Conservation (phyloP, 2,329 filamentous ascomycete genomes). For the Trichoderma asperellum region DNA sequence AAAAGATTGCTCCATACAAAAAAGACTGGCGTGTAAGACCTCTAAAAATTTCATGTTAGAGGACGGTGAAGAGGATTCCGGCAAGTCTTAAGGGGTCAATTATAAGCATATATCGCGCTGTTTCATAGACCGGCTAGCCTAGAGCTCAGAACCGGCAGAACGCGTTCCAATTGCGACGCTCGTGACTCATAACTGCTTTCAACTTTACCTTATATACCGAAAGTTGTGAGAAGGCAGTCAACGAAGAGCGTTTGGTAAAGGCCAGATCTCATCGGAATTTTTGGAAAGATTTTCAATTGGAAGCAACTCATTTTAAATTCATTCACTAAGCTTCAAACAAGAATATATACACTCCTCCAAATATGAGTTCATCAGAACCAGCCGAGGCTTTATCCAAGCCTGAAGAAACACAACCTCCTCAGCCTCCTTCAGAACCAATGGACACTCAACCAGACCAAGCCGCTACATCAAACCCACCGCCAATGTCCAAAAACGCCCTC, state of each 20-base stretch:
- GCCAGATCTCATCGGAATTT: neutral
- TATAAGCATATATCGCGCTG: neutral
- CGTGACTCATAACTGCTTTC: neutral
- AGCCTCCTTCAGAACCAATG: neutral
- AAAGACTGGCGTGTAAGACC: neutral
- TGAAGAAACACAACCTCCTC: neutral
- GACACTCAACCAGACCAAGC: neutral
- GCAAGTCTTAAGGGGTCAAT: neutral
- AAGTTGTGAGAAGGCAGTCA: neutral
- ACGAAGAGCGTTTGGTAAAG: neutral
- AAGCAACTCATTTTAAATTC: neutral
- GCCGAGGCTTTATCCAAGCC: constrained; percentile 2
- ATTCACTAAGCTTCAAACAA: neutral
- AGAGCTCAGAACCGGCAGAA: neutral
- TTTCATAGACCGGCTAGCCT: too few relatives aligned
- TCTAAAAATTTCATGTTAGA: neutral
- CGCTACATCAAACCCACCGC: constrained; percentile 27
- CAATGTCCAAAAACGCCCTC: constrained; percentile 80
- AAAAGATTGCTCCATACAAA: constrained; percentile 23
- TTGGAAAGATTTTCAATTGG: too few relatives aligned
- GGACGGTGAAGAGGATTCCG: neutral
- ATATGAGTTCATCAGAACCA: constrained; percentile 6
- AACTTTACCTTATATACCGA: neutral
- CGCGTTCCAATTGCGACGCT: neutral
- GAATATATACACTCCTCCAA: neutral